Evolutionary conservation across 164 flowering plant genomes (phyloP), one percentile per base, ranked within the genome.

Genomic region (Euptelea pleiosperma): DNA sequence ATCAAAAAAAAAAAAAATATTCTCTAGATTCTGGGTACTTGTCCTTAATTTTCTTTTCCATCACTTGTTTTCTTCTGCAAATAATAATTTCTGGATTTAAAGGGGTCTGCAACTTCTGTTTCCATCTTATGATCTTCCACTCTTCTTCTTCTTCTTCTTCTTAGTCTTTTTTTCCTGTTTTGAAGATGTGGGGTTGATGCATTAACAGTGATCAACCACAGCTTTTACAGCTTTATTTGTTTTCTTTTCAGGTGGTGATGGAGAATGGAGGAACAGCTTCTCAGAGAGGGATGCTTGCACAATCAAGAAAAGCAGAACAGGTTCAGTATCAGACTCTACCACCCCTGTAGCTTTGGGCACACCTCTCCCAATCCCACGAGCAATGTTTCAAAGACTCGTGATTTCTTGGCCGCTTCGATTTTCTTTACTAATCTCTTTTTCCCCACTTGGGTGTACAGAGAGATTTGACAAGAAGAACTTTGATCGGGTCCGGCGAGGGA

Each of bases 231-330:
- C 60, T 53, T 62, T 44, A 52, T 58, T 29, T 58, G 31, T 47
- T 21, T 58, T 29, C 61, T 82, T 82, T 74, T 80, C 60, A 88
- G 91, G 81, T 40, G 82, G 76, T 59, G 92, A 84, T 49, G 80
- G 66, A 18, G 91, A 89, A 62, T 78, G 81, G 67, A 82, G 93
- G 65, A 81, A 67, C 55, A 89, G 91, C 77, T 78, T 79, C 73
- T 79, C 93, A 25, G 93, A 84, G 65, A 83, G 89, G 63, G 96
- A 84, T 55, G 77, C 87, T 37, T 73, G 73, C 72, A 77, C 84
- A 12, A 68, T 82, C 68, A 89, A 86, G 78, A 89, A 84, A 72
- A 89, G 83, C 70, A 86, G 72, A 76, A 89, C 87, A 69, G 93
- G 96, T 89, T 51, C 30, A 22, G 26, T 33, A 59, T 33, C 34